phyloP scores from a whole-genome alignment of 2,329 filamentous ascomycete species.

The Stylonectria norvegica region DNA sequence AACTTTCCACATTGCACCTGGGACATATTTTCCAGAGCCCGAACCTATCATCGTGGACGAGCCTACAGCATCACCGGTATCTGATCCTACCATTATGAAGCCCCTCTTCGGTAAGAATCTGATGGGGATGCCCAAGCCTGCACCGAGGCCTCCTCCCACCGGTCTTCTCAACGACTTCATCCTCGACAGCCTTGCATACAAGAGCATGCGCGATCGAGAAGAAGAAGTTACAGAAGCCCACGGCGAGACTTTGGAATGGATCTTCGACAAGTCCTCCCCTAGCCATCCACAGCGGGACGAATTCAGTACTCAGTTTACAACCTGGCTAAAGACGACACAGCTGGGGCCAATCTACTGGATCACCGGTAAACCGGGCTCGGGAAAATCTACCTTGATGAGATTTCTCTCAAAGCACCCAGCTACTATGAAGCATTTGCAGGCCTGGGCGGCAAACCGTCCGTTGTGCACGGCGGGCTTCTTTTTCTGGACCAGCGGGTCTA shows the following conservation, averaged over 20 bases:
- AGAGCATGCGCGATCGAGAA: conserved; percentile 31
- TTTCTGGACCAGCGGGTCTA: conserved; percentile 43
- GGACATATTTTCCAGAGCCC: too few relatives aligned
- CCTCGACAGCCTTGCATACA: conserved; percentile 31
- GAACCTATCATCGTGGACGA: too few relatives aligned
- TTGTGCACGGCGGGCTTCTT: conserved; percentile 39
- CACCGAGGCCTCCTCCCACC: conserved; percentile 10
- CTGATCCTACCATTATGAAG: too few relatives aligned
- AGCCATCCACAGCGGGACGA: background rate
- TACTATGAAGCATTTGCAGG: conserved; percentile 12
- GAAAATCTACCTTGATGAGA: conserved; percentile 46
- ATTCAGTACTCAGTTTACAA: conserved; percentile 18
- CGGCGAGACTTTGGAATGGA: conserved; percentile 36
- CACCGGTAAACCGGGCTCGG: conserved; percentile 42
- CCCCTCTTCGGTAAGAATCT: too few relatives aligned
- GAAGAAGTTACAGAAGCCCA: conserved; percentile 30
- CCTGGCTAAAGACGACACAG: conserved; percentile 25
- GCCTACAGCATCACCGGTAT: too few relatives aligned
- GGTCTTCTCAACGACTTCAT: conserved; percentile 30
- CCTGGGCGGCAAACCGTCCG: conserved; percentile 26
- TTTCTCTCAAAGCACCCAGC: conserved; percentile 29
- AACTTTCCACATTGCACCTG: too few relatives aligned
- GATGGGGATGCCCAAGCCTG: too few relatives aligned
- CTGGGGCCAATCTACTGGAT: conserved; percentile 34
- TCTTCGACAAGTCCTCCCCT: conserved; percentile 22